Base-by-base conservation (phyloP, 495 filamentous ascomycete genomes). In the Trichoderma parareesei region DNA sequence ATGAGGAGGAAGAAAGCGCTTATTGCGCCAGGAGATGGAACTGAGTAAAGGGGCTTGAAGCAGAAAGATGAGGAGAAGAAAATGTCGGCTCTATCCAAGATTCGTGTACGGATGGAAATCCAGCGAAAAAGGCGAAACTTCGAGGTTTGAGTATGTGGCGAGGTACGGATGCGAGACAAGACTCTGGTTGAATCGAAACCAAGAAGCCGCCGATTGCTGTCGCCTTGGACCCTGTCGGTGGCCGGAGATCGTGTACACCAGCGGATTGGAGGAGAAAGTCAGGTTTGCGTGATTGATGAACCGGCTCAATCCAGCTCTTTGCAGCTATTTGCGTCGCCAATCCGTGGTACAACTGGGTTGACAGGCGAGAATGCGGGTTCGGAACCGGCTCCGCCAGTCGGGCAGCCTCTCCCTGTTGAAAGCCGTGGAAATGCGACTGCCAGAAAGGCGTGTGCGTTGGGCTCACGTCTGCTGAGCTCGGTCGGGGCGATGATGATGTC, bases 161-260 rank as follows among this genome's bases (percentile, higher is more conserved):
- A 37, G 53, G 0, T 27, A 27, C 27, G 27, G 2, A 27, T 27
- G 27, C 27, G 27, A 1, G 27, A 27, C 27, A 27, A 27, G 2
- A 27, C 27, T 27, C 27, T 27, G 49, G 33, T 7, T 38, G 8
- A 57, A 10, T 33, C 3, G 37, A 37, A 37, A 14, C 14, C 53
- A 37, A 37, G 8, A 57, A 57, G 53, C 27, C 33, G 6, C 37
- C 20, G 10, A 6, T 57, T 35, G 35, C 18, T 9, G 11, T n/a
- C 27, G 27, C 53, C 8, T 20, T 18, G n/a, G 27, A 27, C 2
- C 46, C 5, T 49, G 16, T 49, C n/a, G 46, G 9, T n/a, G 5
- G 46, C 46, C 46, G 46, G 53, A 57, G 37, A 37, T 35, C 20
- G 53, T 57, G 53, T 38, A 33, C 53, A 57, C 53, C 53, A 57